Evolutionary conservation across 2,329 filamentous ascomycete species (phyloP), one percentile per base, ranked within the genome.

Genomic region (Neopestalotiopsis clavispora): DNA sequence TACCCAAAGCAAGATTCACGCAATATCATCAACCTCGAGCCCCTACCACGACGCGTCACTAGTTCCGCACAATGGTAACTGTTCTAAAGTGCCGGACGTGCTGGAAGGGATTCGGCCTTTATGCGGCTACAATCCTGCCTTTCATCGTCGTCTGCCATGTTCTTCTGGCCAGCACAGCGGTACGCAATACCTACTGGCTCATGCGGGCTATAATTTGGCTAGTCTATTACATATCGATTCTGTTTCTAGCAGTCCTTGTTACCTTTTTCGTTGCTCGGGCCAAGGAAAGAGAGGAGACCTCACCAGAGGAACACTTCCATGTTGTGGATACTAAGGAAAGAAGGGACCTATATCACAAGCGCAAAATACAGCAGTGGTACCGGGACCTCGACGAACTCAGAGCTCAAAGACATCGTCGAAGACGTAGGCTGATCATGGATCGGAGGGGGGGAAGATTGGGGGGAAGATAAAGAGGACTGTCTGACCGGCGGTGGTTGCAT

Each of bases 241-340:
- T 52, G n/a, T 52, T 20, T 52, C 45, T 52, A 10, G n/a, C 17
- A 52, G 45, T 23, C 45, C 45, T 52, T 52, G 45, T 23, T 23
- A 23, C n/a, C n/a, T 23, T 52, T 23, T 52, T 52, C n/a, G 17
- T 52, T 52, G n/a, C 23, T 52, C 45, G 45, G 45, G 45, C 45
- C 45, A 52, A 7, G n/a, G n/a, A 52, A 23, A 52, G n/a, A 52
- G 45, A 52, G 45, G 45, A 23, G n/a, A 52, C n/a, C n/a, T 23
- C 45, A 52, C 45, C 45, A 52, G 45, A 52, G 45, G 45, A 52
- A 52, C 45, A 52, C 45, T 52, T 52, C 45, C 45, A 52, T 52
- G 17, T 52, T 52, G 14, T 20, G 45, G 45, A 52, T 23, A 52
- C 45, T 23, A 23, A n/a, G 45, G 45, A 52, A 23, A 52, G 45